A percentile compares a stretch with the other conserved stretches of the same genome.
Evolutionary conservation across 768 basidiomycete species (phyloP).

Genomic region (Crassisporium funariophilum): DNA sequence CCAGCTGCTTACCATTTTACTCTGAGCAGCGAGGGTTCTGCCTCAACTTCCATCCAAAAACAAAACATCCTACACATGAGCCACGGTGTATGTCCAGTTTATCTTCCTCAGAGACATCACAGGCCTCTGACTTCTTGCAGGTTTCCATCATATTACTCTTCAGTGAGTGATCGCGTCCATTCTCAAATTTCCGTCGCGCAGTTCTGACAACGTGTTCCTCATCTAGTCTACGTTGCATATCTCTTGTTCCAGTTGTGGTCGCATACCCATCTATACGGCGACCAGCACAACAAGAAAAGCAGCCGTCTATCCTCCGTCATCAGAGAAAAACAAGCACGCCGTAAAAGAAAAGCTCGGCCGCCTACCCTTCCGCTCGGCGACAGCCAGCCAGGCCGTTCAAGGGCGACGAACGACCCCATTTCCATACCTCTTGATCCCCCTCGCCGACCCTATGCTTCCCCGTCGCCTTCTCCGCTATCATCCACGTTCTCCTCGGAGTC

Average conservation of each 20-base stretch:
- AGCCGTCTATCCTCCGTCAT: conserved; percentile 37
- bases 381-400: conserved; percentile 10
- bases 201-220: conserved; percentile 2
- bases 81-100: conserved; percentile 59
- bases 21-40: conserved; percentile 35
- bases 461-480: too few species aligned
- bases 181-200: background rate
- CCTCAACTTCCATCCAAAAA: conserved; percentile 38
- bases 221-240: conserved; percentile 70
- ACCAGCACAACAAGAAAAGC: conserved; percentile 47
- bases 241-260: conserved; percentile 82
- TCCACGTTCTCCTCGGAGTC: conserved; percentile 11
- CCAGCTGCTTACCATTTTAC: conserved; percentile 79
- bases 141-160: conserved; percentile 78
- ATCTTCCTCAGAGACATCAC: background rate
- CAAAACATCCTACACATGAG: conserved; percentile 68
- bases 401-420: conserved; percentile 5
- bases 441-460: conserved; percentile 17
- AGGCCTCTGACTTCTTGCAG: conserved; percentile 30
- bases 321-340: conserved; percentile 32
- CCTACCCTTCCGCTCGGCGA: background rate
- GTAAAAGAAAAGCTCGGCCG: conserved; percentile 19
- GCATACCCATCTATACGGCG: conserved; percentile 69
- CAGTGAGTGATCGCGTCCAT: conserved; percentile 46
- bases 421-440: conserved; percentile 13